These are phyloP conservation scores for Trichosporon sp. DNA, from an alignment of 1,284 basidiomycete genomes.

Conservation along the genomic window DNA sequence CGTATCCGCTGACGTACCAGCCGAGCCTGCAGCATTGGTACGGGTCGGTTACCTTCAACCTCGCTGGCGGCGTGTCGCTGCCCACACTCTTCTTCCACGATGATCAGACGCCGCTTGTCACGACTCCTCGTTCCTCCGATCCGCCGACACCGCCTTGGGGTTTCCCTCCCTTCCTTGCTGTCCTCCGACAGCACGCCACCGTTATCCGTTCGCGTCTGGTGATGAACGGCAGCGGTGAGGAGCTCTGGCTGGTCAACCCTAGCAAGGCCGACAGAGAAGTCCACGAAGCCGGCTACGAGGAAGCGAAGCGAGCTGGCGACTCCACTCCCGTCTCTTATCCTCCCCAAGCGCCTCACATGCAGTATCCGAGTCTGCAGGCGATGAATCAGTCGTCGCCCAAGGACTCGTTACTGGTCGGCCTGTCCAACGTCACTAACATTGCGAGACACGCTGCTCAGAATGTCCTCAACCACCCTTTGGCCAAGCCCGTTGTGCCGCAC, in stretches of 20 bases:
- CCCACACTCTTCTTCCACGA: constrained; percentile 94
- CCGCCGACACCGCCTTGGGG: constrained; percentile 44
- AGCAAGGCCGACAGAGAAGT: constrained; percentile 82
- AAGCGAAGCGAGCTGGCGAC: constrained; percentile 10
- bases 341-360: constrained; percentile 48
- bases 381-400: constrained; percentile 31
- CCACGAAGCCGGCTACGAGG: constrained; percentile 55
- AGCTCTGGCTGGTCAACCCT: constrained; percentile 86
- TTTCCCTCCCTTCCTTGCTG: constrained; percentile 68
- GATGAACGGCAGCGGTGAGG: constrained; percentile 42
- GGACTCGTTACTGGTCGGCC: constrained; percentile 61
- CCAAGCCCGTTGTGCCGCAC: constrained; percentile 89
- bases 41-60: constrained; percentile 51
- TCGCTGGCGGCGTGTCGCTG: constrained; percentile 81
- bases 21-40: constrained; percentile 49
- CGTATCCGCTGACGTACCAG: constrained; percentile 16
- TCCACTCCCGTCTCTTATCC: constrained; percentile 52
- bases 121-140: constrained; percentile 14
- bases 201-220: constrained; percentile 60
- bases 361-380: constrained; percentile 40
- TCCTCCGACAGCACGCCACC: constrained; percentile 66
- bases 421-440: constrained; percentile 82
- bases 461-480: constrained; percentile 85
- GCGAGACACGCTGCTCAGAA: constrained; percentile 85
- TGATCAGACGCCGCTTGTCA: constrained; percentile 66